Percentiles rank a stretch among this genome's conserved stretches.
phyloP scores from a whole-genome alignment of 2,329 filamentous ascomycete species.

The Pseudopyrenochaeta lycopersici region DNA sequence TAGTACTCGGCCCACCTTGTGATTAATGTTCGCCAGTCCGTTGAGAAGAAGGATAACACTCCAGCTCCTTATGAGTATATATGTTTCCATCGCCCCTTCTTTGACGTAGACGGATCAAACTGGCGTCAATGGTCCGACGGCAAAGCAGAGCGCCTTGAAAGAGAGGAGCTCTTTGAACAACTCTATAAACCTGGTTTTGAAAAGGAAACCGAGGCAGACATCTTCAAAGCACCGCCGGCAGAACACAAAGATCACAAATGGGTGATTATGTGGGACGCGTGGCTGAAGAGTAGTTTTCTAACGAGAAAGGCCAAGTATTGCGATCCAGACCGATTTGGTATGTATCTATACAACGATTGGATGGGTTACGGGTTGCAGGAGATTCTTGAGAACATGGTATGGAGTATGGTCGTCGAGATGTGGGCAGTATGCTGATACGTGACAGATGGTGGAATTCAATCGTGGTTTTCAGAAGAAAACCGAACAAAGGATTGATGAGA shows the following conservation, averaged over 20 bases:
- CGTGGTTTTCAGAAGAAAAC: constrained; percentile 11
- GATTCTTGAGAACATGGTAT: constrained; percentile 19
- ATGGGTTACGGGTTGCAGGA: constrained; percentile 21
- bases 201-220: constrained; percentile 4
- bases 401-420: neutral
- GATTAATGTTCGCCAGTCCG: neutral
- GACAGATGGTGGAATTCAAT: constrained; percentile 25
- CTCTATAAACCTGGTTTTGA: constrained; percentile 13
- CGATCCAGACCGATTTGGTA: constrained; percentile 19
- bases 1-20: no score
- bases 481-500: constrained; percentile 12
- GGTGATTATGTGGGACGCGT: constrained; percentile 27
- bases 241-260: constrained; percentile 25
- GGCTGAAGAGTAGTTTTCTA: constrained; percentile 9
- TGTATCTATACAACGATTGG: constrained; percentile 24
- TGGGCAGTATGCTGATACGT: neutral
- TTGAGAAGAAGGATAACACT: neutral
- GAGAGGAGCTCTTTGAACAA: constrained; percentile 3
- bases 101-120: constrained; percentile 17
- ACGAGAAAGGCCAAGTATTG: constrained; percentile 16
- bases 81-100: constrained; percentile 21
- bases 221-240: constrained; percentile 9
- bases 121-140: constrained; percentile 5
- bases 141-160: constrained; percentile 3
- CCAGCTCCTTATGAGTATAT: constrained; percentile 18